Conservation (phyloP, 306 rosid species). For the Trifolium pratense region DNA sequence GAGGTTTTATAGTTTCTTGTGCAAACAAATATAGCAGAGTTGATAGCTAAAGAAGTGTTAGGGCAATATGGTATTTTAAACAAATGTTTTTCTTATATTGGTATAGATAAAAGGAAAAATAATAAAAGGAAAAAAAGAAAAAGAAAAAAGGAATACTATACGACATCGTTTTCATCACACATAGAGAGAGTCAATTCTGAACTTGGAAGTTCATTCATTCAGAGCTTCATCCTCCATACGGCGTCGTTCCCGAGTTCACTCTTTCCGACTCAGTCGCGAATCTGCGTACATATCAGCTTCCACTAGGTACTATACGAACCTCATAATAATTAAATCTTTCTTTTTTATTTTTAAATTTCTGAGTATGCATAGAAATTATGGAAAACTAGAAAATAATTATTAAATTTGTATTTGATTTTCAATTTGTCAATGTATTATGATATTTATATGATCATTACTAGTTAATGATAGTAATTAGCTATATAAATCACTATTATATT, state of each 20-base stretch:
- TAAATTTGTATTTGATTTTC: background rate
- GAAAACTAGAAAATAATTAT: background rate
- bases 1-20: too few relatives aligned
- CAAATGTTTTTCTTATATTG: too few relatives aligned
- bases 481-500: too few relatives aligned
- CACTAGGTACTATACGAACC: conserved; percentile 48
- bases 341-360: background rate
- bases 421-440: conserved; percentile 15
- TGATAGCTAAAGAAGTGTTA: too few relatives aligned
- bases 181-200: background rate
- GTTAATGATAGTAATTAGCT: too few relatives aligned
- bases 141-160: background rate
- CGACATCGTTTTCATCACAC: background rate
- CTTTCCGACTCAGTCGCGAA: background rate
- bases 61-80: too few relatives aligned
- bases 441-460: background rate
- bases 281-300: conserved; percentile 51
- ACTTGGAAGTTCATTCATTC: background rate
- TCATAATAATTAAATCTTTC: background rate
- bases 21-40: too few relatives aligned
- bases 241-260: conserved; percentile 11
- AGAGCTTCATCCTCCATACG: conserved; percentile 8
- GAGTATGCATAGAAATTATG: background rate
- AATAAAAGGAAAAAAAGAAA: too few relatives aligned
- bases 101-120: too few relatives aligned